Conservation (phyloP, 2,329 filamentous ascomycete genomes). For the Fusarium algeriense region DNA sequence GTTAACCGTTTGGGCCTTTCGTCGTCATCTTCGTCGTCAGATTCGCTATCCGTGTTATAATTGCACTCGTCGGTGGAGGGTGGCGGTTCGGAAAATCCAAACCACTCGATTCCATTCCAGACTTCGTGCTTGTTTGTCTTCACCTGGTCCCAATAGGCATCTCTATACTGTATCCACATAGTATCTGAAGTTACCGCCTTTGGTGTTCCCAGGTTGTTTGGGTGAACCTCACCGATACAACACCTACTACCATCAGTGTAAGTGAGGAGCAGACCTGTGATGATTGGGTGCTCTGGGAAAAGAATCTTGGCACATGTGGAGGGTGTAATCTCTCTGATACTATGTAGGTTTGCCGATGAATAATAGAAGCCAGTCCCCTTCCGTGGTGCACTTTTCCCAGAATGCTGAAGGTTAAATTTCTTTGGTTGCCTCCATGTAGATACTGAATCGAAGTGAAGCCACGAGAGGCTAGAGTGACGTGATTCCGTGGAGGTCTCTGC, state of each 20-base stretch:
- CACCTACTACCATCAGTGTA: not conserved
- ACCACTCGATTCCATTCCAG: not conserved
- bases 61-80: rapidly evolving
- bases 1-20: not conserved
- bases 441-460: not conserved
- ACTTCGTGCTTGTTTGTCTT: too few relatives aligned
- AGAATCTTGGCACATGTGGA: too few relatives aligned
- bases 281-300: too few relatives aligned
- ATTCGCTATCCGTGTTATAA: not conserved
- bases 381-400: not conserved
- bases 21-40: not conserved
- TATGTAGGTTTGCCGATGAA: not conserved
- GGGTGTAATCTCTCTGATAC: too few relatives aligned
- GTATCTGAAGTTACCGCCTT: not conserved
- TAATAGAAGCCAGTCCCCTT: not conserved
- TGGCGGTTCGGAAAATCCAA: not conserved
- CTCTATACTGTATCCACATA: not conserved
- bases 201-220: not conserved
- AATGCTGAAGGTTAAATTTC: rapidly evolving
- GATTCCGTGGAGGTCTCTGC: not conserved
- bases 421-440: not conserved
- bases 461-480: not conserved
- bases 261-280: not conserved
- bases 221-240: not conserved
- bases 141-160: too few relatives aligned